phyloP scores from a whole-genome alignment of 192 early-diverging fungal species.

The Gamsiella multidivaricata region DNA sequence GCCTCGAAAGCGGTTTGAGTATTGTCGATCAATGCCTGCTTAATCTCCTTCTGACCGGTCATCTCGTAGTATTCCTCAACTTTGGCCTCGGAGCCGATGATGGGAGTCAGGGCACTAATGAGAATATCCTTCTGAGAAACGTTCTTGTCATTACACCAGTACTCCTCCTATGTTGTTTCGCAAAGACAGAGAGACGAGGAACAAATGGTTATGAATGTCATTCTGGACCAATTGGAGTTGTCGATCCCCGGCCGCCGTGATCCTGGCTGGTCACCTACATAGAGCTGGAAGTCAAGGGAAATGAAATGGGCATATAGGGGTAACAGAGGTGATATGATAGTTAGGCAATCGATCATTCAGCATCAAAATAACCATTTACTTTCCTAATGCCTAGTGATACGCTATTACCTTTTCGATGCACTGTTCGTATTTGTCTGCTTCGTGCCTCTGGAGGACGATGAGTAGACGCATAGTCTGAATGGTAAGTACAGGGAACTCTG shows the following conservation, averaged over 20 bases:
- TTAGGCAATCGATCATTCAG: too few species aligned
- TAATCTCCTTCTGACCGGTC: constrained; percentile 23
- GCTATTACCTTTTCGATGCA: constrained; percentile 46
- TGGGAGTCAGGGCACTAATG: constrained; percentile 8
- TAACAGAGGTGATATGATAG: too few species aligned
- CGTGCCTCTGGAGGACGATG: constrained; percentile 33
- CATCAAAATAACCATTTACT: too few species aligned
- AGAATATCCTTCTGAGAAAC: constrained; percentile 17
- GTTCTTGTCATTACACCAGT: constrained; percentile 29
- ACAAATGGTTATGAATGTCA: too few species aligned
- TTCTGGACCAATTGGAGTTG: too few species aligned
- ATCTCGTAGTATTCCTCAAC: constrained; percentile 8
- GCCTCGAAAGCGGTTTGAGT: constrained; percentile 36
- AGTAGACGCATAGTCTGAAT: constrained; percentile 23
- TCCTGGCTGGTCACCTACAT: not conserved
- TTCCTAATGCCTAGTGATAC: not conserved
- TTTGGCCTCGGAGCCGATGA: constrained; percentile 22
- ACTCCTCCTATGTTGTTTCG: constrained; percentile 20
- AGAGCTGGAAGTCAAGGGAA: not conserved
- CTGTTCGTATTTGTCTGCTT: constrained; percentile 24
- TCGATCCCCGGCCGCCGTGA: too few species aligned
- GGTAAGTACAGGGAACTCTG: constrained; percentile 24
- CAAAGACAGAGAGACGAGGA: not conserved
- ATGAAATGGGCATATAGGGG: too few species aligned
- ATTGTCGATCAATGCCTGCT: constrained; percentile 35